These are phyloP conservation scores for Gracilaria domingensis DNA, from an alignment of 23 red algal species.

Conservation along the genomic window DNA sequence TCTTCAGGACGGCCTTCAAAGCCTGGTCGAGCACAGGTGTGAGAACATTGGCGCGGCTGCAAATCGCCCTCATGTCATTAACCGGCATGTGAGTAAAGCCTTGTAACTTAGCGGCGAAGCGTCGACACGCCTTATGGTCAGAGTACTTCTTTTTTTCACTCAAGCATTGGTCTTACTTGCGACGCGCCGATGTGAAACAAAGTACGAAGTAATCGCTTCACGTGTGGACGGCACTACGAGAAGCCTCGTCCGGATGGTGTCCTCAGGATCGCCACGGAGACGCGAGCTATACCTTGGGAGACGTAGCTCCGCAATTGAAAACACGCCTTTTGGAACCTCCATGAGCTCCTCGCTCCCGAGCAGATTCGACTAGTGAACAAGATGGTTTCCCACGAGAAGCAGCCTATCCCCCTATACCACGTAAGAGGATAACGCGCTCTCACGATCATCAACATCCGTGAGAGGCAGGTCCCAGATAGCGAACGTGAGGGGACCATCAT, in stretches of 20 bases:
- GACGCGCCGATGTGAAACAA: constrained; percentile 10
- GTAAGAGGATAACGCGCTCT: constrained; percentile 9
- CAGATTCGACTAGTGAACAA: constrained; percentile 15
- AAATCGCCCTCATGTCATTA: constrained; percentile 30
- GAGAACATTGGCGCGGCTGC: neutral
- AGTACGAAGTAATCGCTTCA: neutral
- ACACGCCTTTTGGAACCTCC: neutral
- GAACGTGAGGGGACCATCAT: neutral
- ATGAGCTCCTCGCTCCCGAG: constrained; percentile 1
- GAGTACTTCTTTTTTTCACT: neutral
- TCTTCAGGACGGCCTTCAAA: neutral
- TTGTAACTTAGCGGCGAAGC: constrained; percentile 29
- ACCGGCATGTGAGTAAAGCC: constrained; percentile 29
- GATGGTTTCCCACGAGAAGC: constrained; percentile 33
- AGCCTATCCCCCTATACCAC: constrained; percentile 9
- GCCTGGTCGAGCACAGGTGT: constrained; percentile 16
- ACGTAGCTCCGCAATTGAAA: neutral
- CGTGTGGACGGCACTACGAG: constrained; percentile 5
- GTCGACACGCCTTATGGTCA: neutral
- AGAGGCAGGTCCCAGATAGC: constrained; percentile 36
- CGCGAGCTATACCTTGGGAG: constrained; percentile 8
- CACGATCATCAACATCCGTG: neutral
- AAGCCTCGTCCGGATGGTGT: neutral
- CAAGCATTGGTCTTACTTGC: no score
- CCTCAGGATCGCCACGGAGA: neutral